Evolutionary conservation across 2,329 filamentous ascomycete species (phyloP).

Genomic region (Talaromyces sp.): DNA sequence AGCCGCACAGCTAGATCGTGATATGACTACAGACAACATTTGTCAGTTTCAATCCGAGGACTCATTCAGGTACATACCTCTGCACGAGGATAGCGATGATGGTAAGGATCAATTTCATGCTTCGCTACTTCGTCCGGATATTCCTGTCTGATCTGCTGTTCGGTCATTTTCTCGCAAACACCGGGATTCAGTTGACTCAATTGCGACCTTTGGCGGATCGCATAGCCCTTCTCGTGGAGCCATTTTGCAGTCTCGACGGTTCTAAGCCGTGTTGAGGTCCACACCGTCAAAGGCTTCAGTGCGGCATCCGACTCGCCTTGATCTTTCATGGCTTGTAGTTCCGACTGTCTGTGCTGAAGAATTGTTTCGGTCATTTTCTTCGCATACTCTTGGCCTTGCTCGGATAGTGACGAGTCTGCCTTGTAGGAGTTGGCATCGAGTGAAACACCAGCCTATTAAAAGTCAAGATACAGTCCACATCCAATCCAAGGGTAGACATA

Average conservation of each 20-base stretch:
- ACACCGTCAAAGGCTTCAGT: slow-evolving; percentile 78
- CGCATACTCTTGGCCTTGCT: slow-evolving; percentile 75
- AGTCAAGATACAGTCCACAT: slow-evolving; percentile 9
- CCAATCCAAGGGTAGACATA: slow-evolving; percentile 24
- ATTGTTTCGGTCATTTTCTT: slow-evolving; percentile 81
- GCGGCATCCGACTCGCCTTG: slow-evolving; percentile 65
- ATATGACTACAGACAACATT: slow-evolving; percentile 65
- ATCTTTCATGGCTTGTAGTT: slow-evolving; percentile 65
- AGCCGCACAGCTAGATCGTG: slow-evolving; percentile 97
- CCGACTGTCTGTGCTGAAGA: slow-evolving; percentile 75
- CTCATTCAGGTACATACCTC: slow-evolving; percentile 58
- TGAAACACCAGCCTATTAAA: slow-evolving; percentile 65
- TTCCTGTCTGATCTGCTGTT: slow-evolving; percentile 70
- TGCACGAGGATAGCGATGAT: slow-evolving; percentile 90
- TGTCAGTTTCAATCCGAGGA: slow-evolving; percentile 14
- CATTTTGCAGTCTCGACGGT: slow-evolving; percentile 86
- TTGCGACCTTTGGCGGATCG: slow-evolving; percentile 85
- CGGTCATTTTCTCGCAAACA: slow-evolving; percentile 89
- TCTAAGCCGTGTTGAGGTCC: slow-evolving; percentile 87
- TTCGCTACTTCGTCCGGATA: slow-evolving; percentile 90
- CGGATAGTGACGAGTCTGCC: slow-evolving; percentile 77
- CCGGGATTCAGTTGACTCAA: slow-evolving; percentile 97
- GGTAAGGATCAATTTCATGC: slow-evolving; percentile 91
- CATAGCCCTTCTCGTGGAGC: slow-evolving; percentile 74
- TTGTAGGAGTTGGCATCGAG: slow-evolving; percentile 90